These are phyloP conservation scores for Breviolum minutum DNA, from an alignment of 73 alveolate species.

Conservation along the genomic window DNA sequence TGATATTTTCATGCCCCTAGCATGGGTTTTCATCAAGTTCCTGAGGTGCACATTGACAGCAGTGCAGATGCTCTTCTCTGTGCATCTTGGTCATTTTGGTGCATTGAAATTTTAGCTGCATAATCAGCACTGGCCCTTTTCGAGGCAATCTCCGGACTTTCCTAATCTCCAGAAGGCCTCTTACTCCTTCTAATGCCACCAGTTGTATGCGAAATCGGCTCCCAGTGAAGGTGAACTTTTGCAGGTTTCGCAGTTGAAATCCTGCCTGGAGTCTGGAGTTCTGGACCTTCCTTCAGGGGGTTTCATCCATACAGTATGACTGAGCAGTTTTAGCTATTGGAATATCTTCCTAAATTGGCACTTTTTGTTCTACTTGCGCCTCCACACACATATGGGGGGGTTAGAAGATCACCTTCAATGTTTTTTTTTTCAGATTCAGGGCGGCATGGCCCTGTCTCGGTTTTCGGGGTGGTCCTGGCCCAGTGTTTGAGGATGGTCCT, in stretches of 20 bases:
- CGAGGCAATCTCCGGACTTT: no score
- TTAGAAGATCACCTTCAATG: no score
- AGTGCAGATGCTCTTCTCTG: slow-evolving; percentile 38
- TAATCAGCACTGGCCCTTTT: neutral
- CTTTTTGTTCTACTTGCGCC: neutral
- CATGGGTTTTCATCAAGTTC: no score
- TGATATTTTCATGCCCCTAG: no score
- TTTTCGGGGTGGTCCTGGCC: no score
- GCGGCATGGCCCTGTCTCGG: neutral
- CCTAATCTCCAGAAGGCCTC: no score
- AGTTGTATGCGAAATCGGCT: no score
- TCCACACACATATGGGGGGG: neutral
- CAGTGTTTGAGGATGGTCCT: neutral
- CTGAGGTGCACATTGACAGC: slow-evolving; percentile 51
- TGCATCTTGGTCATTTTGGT: neutral
- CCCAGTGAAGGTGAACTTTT: no score
- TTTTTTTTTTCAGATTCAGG: neutral
- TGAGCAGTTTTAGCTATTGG: neutral
- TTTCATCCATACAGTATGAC: neutral
- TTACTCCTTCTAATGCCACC: no score
- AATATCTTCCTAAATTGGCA: neutral
- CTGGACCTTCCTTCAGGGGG: no score
- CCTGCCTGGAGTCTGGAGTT: no score
- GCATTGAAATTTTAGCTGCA: neutral
- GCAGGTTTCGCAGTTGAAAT: no score